A percentile compares a stretch with the other conserved stretches of the same genome.
phyloP scores from a whole-genome alignment of 2,329 filamentous ascomycete species.

The Trichophyton schoenleinii region DNA sequence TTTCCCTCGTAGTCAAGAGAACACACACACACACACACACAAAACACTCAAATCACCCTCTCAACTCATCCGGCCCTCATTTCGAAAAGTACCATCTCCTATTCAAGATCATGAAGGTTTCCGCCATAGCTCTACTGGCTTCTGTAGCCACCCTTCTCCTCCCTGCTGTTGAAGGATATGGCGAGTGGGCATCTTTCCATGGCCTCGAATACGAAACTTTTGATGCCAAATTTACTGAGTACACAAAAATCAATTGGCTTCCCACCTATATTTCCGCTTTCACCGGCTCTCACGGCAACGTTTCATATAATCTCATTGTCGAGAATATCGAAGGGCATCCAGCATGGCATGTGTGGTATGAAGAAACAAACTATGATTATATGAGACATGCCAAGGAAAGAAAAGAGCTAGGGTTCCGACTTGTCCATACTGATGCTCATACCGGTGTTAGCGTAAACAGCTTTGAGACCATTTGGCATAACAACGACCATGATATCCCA shows the following conservation, averaged over 20 bases:
- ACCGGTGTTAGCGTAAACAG: slow-evolving; percentile 2
- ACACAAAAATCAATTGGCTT: background rate
- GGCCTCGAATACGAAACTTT: background rate
- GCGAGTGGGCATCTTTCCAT: background rate
- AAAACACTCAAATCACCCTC: background rate
- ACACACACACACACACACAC: background rate
- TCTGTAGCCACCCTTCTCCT: background rate
- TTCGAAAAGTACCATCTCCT: no score
- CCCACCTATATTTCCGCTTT: background rate
- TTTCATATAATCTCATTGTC: slow-evolving; percentile 4
- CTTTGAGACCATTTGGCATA: slow-evolving; percentile 9
- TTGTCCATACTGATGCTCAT: slow-evolving; percentile 8
- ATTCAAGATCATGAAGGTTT: background rate
- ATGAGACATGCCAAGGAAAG: slow-evolving; percentile 2
- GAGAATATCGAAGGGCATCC: background rate
- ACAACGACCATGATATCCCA: background rate
- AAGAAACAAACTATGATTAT: slow-evolving; percentile 3
- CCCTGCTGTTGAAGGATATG: background rate
- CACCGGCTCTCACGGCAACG: background rate
- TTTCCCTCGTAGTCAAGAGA: background rate
- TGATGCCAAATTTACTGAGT: background rate
- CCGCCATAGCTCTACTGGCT: background rate
- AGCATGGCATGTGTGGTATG: slow-evolving; percentile 5
- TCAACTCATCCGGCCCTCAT: background rate
- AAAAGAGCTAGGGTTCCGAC: slow-evolving; percentile 8